Conservation (phyloP, 2,329 filamentous ascomycete genomes). For the Emergomyces africanus region DNA sequence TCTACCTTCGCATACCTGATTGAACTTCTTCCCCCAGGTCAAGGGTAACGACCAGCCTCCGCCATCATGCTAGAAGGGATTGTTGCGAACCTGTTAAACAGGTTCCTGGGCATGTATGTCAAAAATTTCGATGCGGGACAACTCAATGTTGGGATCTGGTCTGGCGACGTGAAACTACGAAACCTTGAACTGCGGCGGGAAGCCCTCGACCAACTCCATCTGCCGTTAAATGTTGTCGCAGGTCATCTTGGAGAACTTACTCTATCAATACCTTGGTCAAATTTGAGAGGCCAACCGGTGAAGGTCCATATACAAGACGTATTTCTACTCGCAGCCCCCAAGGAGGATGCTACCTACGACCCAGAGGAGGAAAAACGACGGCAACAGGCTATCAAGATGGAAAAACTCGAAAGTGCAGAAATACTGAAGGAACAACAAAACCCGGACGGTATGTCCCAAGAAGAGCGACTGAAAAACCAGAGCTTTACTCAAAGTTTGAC, state of each 20-base stretch:
- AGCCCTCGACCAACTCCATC: conserved; percentile 89
- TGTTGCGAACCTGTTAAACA: conserved; percentile 92
- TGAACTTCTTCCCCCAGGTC: conserved; percentile 40
- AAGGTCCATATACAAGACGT: conserved; percentile 95
- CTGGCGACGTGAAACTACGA: conserved; percentile 88
- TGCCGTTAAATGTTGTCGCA: conserved; percentile 93
- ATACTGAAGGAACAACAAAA: conserved; percentile 80
- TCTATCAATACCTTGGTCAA: conserved; percentile 93
- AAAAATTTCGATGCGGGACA: conserved; percentile 98
- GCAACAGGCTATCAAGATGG: conserved; percentile 90
- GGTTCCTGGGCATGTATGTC: conserved; percentile 99
- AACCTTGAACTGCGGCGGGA: conserved; percentile 88
- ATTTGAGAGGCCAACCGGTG: conserved; percentile 84
- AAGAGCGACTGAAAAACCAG: conserved; percentile 95
- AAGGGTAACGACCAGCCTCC: conserved; percentile 54
- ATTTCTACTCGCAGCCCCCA: conserved; percentile 85
- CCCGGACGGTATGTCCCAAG: conserved; percentile 81
- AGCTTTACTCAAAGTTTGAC: conserved; percentile 92
- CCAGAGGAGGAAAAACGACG: conserved; percentile 82
- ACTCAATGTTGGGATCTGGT: conserved; percentile 98
- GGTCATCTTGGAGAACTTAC: conserved; percentile 89
- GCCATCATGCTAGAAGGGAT: conserved; percentile 87
- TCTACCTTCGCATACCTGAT: not conserved
- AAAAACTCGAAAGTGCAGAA: conserved; percentile 94
- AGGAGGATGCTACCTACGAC: conserved; percentile 88